These are phyloP conservation scores for Mycena polygramma DNA, from an alignment of 768 basidiomycete genomes.

Conservation along the genomic window DNA sequence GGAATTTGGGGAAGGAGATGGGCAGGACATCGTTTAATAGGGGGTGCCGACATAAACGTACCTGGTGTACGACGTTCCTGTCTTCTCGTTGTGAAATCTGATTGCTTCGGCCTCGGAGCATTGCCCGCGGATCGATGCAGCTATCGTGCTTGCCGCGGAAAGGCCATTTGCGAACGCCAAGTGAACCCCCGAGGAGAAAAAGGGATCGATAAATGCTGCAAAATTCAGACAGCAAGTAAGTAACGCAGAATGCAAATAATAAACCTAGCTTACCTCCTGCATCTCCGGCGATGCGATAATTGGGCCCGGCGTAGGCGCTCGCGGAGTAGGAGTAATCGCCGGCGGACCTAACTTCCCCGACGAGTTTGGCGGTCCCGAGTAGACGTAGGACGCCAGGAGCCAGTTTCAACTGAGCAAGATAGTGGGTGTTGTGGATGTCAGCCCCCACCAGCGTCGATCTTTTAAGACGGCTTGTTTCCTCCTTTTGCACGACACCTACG, in stretches of 20 bases:
- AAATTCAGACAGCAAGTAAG: too few relatives aligned
- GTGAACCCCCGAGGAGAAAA: conserved; percentile 69
- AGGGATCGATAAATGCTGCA: conserved; percentile 61
- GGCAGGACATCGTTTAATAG: neutral
- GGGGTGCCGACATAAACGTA: conserved; percentile 29
- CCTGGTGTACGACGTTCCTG: conserved; percentile 52
- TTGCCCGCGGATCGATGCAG: conserved; percentile 48
- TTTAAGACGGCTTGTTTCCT: conserved; percentile 50
- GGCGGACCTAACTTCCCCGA: conserved; percentile 43
- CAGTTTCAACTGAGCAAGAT: conserved; percentile 46
- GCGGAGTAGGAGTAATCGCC: conserved; percentile 54
- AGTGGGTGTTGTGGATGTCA: conserved; percentile 41
- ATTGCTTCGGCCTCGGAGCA: conserved; percentile 47
- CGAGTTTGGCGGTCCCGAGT: conserved; percentile 42
- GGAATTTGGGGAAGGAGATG: neutral
- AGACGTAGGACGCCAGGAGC: conserved; percentile 42
- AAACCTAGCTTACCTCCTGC: conserved; percentile 46
- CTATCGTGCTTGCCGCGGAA: conserved; percentile 52
- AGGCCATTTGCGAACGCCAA: conserved; percentile 54
- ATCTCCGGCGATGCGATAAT: conserved; percentile 50
- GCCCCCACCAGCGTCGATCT: conserved; percentile 37
- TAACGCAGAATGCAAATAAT: neutral
- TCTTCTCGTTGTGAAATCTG: conserved; percentile 49
- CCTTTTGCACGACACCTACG: conserved; percentile 63
- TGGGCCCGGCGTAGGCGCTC: conserved; percentile 45